Evolutionary conservation across 2,329 filamentous ascomycete species (phyloP), one percentile per base, ranked within the genome.

Genomic region (Aspergillus sp.): DNA sequence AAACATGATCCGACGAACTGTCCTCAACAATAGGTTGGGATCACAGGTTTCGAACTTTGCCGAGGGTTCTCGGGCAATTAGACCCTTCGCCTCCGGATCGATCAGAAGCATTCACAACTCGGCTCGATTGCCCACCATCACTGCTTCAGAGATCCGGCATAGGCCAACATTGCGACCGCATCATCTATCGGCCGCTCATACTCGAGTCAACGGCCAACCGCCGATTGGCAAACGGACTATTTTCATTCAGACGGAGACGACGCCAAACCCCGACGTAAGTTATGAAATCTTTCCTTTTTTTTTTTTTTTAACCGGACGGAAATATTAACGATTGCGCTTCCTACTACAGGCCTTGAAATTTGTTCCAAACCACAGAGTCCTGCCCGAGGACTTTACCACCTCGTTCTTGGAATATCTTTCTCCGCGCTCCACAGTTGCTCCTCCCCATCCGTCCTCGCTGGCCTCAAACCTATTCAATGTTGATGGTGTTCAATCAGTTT

Each of bases 171-270:
- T 82, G 63, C 74, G 73, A 36, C 73, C 76, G 24, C 63, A 69
- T 44, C 76, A 79, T 59, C 78, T 78, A 48, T 70, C 70, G 20
- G 60, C 66, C 6, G 67, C 72, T 7, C 69, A 67, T 38, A 69
- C 72, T 42, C 67, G 74, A 17, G 71, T 76, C 43, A 77, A 74
- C 48, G 69, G 72, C 3, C 65, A 74, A 20, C 72, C 70, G n/a
- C 69, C 74, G 22, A 71, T 69, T 22, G 74, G 75, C 56, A 76
- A 74, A 58, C 88, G 93, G 63, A 92, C 87, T 22, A 96, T 99
- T 75, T 99, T 98, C 80, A 99, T 99, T 71, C 95, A 99, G 78
- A 98, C 93, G 5, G 93, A 98, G 72, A 85, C 84, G 64, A 99
- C 95, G 1, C 95, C 95, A 24, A 99, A 99, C 76, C 82, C 87